phyloP scores from a whole-genome alignment of 2,329 filamentous ascomycete species.

The Penicillium sp. region DNA sequence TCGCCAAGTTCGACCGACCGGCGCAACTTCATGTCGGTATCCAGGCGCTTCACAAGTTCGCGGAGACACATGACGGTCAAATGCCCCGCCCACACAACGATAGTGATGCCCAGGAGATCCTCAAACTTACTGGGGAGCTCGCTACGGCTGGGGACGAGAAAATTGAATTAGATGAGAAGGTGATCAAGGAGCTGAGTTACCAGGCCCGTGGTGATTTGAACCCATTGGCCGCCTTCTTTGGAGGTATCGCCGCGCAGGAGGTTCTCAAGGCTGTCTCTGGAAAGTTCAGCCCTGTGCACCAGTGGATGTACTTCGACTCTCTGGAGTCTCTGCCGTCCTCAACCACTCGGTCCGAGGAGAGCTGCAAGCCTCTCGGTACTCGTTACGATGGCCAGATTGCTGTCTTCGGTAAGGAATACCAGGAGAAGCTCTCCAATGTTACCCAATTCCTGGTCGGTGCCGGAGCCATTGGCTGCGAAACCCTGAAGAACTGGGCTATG shows the following conservation, averaged over 20 bases:
- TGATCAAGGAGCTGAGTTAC: slow-evolving; percentile 90
- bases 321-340: slow-evolving; percentile 87
- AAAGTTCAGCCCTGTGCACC: slow-evolving; percentile 93
- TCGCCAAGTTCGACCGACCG: slow-evolving; percentile 95
- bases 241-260: slow-evolving; percentile 90
- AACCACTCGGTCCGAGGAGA: slow-evolving; percentile 74
- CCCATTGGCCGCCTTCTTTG: slow-evolving; percentile 93
- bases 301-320: slow-evolving; percentile 97
- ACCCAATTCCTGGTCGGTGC: slow-evolving; percentile 94
- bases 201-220: slow-evolving; percentile 89
- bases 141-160: slow-evolving; percentile 67
- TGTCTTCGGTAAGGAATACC: slow-evolving; percentile 89
- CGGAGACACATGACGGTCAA: slow-evolving; percentile 66
- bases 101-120: slow-evolving; percentile 74
- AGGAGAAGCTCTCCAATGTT: slow-evolving; percentile 87
- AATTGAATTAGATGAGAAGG: slow-evolving; percentile 84
- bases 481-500: slow-evolving; percentile 99
- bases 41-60: slow-evolving; percentile 87
- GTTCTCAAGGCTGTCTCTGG: slow-evolving; percentile 95
- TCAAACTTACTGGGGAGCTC: slow-evolving; percentile 73
- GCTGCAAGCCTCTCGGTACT: slow-evolving; percentile 79
- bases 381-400: slow-evolving; percentile 97
- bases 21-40: slow-evolving; percentile 89
- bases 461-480: slow-evolving; percentile 96
- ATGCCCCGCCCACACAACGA: slow-evolving; percentile 83